These are phyloP conservation scores for Arthrobotrys conoides DNA, from an alignment of 2,329 filamentous ascomycete genomes.

Conservation along the genomic window DNA sequence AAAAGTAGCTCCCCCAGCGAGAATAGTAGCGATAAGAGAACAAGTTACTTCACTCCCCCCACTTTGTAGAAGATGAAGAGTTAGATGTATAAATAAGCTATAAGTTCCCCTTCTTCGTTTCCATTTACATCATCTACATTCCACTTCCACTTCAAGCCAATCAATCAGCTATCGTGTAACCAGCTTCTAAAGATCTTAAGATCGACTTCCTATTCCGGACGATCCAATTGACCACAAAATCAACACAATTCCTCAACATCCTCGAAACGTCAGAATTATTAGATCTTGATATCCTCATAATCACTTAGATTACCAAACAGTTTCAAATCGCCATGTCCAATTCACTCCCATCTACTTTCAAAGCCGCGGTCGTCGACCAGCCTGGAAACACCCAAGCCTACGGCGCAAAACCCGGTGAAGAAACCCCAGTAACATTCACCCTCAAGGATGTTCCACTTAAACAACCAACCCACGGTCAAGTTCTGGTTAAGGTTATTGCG, in stretches of 20 bases:
- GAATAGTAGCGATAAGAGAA: no score
- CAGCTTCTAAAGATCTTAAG: slow-evolving; percentile 4
- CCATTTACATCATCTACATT: neutral
- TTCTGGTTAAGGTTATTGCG: slow-evolving; percentile 76
- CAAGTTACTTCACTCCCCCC: no score
- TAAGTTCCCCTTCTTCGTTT: neutral
- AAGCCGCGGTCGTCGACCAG: slow-evolving; percentile 46
- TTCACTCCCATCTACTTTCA: slow-evolving; percentile 51
- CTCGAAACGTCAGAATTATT: no score
- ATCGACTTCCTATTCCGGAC: slow-evolving; percentile 23
- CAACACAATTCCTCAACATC: slow-evolving; percentile 19
- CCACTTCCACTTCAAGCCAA: neutral
- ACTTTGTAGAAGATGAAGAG: neutral
- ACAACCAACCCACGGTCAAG: slow-evolving; percentile 69
- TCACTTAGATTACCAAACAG: no score
- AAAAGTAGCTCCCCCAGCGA: neutral
- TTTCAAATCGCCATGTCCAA: slow-evolving; percentile 27
- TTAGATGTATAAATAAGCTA: slow-evolving; percentile 41
- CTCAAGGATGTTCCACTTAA: slow-evolving; percentile 46
- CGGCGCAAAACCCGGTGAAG: slow-evolving; percentile 21
- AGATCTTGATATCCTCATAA: no score
- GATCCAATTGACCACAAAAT: slow-evolving; percentile 31
- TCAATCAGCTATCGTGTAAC: neutral
- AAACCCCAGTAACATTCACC: slow-evolving; percentile 37
- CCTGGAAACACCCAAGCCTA: slow-evolving; percentile 18